phyloP scores from a whole-genome alignment of 345 rosid genomes.

The Eucalyptus brandiana region DNA sequence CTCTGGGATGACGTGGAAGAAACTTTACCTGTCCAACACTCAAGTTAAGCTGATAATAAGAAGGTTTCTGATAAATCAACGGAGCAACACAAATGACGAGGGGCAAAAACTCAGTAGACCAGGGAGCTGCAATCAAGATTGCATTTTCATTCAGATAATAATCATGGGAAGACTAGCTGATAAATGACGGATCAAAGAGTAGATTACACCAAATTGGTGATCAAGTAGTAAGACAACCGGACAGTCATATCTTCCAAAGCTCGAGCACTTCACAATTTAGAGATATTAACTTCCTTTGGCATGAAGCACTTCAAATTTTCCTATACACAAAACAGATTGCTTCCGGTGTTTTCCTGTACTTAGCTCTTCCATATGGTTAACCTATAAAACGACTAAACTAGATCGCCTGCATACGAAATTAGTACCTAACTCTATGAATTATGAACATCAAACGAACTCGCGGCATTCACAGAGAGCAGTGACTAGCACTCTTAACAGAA shows the following conservation, averaged over 20 bases:
- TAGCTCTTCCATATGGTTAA: not conserved
- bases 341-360: not conserved
- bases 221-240: not conserved
- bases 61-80: not conserved
- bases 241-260: not conserved
- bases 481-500: constrained; percentile 47
- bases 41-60: not conserved
- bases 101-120: not conserved
- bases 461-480: not conserved
- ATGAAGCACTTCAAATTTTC: not conserved
- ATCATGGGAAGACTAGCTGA: not conserved
- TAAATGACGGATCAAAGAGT: not conserved
- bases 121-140: not conserved
- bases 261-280: not conserved
- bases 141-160: not conserved
- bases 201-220: not conserved
- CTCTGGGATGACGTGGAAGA: not conserved
- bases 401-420: not conserved
- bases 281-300: not conserved
- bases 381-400: not conserved
- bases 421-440: not conserved
- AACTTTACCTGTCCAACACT: not conserved
- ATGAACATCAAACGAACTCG: not conserved
- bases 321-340: not conserved
- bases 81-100: not conserved